A percentile compares a stretch with the other conserved stretches of the same genome.
These are phyloP conservation scores for Massarina eburnea DNA, from an alignment of 2,329 filamentous ascomycete genomes.

Conservation along the genomic window DNA sequence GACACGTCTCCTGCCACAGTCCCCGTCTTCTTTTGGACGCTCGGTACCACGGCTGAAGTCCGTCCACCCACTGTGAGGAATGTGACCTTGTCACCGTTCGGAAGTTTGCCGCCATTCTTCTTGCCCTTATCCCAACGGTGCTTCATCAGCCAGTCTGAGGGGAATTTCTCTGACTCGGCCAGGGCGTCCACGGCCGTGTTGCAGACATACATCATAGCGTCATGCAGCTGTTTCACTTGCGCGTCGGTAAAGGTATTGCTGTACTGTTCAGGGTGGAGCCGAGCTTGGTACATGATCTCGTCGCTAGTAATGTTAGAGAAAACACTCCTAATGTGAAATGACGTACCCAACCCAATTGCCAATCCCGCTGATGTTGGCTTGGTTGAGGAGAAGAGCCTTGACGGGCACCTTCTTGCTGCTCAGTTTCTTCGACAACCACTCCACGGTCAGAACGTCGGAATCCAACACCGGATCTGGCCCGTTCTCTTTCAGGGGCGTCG, in stretches of 20 bases:
- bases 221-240: constrained; percentile 72
- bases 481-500: constrained; percentile 83
- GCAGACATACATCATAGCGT: constrained; percentile 76
- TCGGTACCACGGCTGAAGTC: constrained; percentile 86
- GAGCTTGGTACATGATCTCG: constrained; percentile 75
- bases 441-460: constrained; percentile 71
- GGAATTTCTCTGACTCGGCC: constrained; percentile 82
- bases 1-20: constrained; percentile 58
- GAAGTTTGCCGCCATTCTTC: constrained; percentile 68
- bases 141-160: constrained; percentile 81
- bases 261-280: constrained; percentile 89
- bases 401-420: constrained; percentile 78
- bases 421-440: constrained; percentile 74
- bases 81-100: constrained; percentile 80
- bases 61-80: constrained; percentile 88
- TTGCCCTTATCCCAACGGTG: constrained; percentile 89
- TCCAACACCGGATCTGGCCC: constrained; percentile 92
- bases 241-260: constrained; percentile 75
- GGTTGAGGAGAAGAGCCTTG: constrained; percentile 86
- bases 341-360: constrained; percentile 89
- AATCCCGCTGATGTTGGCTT: constrained; percentile 85
- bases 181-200: constrained; percentile 75
- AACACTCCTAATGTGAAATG: not conserved
- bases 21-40: constrained; percentile 79
- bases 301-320: not conserved